A percentile compares a stretch with the other conserved stretches of the same genome.
These are phyloP conservation scores for Aphanoascus verrucosus DNA, from an alignment of 2,329 filamentous ascomycete species.

Conservation along the genomic window DNA sequence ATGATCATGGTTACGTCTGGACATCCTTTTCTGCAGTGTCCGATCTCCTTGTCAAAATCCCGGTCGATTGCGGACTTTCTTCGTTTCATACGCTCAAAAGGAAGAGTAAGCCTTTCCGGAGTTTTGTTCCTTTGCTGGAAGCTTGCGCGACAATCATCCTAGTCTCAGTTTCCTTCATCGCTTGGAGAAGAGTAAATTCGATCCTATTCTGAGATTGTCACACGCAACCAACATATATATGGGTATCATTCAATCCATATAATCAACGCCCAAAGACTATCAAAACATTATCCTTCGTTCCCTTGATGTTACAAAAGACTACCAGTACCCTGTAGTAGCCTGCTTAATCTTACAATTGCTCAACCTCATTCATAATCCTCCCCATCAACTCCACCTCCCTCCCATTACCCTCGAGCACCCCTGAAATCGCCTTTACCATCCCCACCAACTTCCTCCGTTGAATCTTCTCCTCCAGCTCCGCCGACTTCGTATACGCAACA, in stretches of 20 bases:
- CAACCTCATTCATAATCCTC: conserved; percentile 33
- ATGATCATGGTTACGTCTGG: conserved; percentile 8
- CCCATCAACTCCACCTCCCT: conserved; percentile 25
- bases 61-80: not conserved
- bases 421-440: conserved; percentile 25
- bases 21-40: not conserved
- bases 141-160: too few species aligned
- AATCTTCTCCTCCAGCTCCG: conserved; percentile 66
- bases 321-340: not conserved
- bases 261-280: not conserved
- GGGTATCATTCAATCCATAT: conserved; percentile 1
- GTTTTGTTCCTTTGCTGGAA: too few species aligned
- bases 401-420: conserved; percentile 7
- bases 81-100: not conserved
- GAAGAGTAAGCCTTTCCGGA: not conserved
- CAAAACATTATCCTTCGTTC: not conserved
- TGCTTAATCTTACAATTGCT: conserved; percentile 29
- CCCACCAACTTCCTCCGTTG: conserved; percentile 49
- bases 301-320: not conserved
- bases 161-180: too few species aligned
- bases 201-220: not conserved
- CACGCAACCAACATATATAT: not conserved
- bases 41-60: conserved; percentile 1
- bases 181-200: not conserved
- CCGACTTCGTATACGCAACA: conserved; percentile 66